Percentiles rank a stretch among this genome's conserved stretches.
Conservation (phyloP, 2,329 filamentous ascomycete genomes). For the Sporothrix euskadiensis region DNA sequence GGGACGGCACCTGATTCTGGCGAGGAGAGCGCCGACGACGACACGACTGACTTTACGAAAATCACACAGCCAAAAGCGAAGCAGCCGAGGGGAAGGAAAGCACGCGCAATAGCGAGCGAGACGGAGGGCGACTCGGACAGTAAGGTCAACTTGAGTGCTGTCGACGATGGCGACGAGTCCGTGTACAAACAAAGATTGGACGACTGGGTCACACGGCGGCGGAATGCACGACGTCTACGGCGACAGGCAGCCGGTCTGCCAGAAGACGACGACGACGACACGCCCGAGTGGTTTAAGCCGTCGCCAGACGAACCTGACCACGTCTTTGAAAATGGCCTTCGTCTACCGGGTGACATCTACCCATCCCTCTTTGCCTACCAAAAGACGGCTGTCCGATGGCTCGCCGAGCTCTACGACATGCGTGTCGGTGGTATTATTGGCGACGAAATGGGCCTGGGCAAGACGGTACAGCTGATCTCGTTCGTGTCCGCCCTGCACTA, state of each 20-base stretch:
- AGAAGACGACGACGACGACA: conserved; percentile 45
- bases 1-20: conserved; percentile 35
- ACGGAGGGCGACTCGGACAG: conserved; percentile 36
- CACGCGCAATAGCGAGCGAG: not conserved
- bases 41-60: conserved; percentile 36
- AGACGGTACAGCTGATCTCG: conserved; percentile 72
- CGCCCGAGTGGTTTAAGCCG: conserved; percentile 74
- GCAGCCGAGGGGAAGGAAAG: conserved; percentile 40
- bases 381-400: conserved; percentile 94
- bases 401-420: conserved; percentile 87
- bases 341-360: conserved; percentile 87
- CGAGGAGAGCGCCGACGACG: conserved; percentile 24
- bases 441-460: conserved; percentile 98
- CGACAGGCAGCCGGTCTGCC: conserved; percentile 42
- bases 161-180: conserved; percentile 88
- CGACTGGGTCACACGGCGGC: conserved; percentile 66
- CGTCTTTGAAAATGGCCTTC: conserved; percentile 71
- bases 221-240: conserved; percentile 43
- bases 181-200: conserved; percentile 75
- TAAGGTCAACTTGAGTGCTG: conserved; percentile 53
- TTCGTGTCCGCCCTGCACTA: conserved; percentile 91
- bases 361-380: conserved; percentile 95
- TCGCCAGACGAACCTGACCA: conserved; percentile 81
- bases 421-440: conserved; percentile 91
- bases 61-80: conserved; percentile 37